Percentiles rank a stretch among this genome's conserved stretches.
These are phyloP conservation scores for Singerocomus inundabilis DNA, from an alignment of 1,284 basidiomycete genomes.

Conservation along the genomic window DNA sequence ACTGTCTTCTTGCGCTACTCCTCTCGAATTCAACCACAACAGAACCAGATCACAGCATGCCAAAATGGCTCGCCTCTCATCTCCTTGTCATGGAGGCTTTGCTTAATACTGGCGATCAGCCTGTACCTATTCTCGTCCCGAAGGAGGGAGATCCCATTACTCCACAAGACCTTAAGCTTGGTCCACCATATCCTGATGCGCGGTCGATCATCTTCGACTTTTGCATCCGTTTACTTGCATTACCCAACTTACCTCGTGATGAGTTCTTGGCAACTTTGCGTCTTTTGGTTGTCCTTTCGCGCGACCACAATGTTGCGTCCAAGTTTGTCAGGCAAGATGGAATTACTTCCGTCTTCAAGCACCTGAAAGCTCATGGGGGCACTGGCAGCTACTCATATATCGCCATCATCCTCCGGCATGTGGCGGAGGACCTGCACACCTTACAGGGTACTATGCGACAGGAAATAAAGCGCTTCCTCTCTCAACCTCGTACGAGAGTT, in stretches of 20 bases:
- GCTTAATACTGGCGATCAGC: slow-evolving; percentile 73
- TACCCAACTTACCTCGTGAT: slow-evolving; percentile 66
- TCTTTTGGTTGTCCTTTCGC: slow-evolving; percentile 79
- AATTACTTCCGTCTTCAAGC: slow-evolving; percentile 62
- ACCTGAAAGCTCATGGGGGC: slow-evolving; percentile 58
- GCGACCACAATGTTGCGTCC: slow-evolving; percentile 58
- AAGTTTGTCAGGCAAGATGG: slow-evolving; percentile 68
- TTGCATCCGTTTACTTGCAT: slow-evolving; percentile 63
- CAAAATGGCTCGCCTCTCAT: slow-evolving; percentile 83
- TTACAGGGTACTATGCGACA: slow-evolving; percentile 78
- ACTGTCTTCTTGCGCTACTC: slow-evolving; percentile 62
- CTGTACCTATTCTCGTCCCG: slow-evolving; percentile 58
- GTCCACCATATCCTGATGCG: slow-evolving; percentile 62
- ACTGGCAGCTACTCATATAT: slow-evolving; percentile 80
- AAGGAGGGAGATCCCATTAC: slow-evolving; percentile 66
- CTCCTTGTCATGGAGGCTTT: slow-evolving; percentile 82
- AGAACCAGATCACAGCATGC: slow-evolving; percentile 52
- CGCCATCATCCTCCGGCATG: slow-evolving; percentile 85
- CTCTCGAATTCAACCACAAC: slow-evolving; percentile 53
- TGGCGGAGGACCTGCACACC: slow-evolving; percentile 75
- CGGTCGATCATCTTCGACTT: slow-evolving; percentile 70
- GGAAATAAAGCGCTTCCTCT: slow-evolving; percentile 77
- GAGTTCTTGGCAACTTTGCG: slow-evolving; percentile 79
- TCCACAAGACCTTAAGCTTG: slow-evolving; percentile 49
- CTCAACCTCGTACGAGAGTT: slow-evolving; percentile 65